Conservation (phyloP, 176 grass and related monocot species). For the Bolboschoenus planiculmis region DNA sequence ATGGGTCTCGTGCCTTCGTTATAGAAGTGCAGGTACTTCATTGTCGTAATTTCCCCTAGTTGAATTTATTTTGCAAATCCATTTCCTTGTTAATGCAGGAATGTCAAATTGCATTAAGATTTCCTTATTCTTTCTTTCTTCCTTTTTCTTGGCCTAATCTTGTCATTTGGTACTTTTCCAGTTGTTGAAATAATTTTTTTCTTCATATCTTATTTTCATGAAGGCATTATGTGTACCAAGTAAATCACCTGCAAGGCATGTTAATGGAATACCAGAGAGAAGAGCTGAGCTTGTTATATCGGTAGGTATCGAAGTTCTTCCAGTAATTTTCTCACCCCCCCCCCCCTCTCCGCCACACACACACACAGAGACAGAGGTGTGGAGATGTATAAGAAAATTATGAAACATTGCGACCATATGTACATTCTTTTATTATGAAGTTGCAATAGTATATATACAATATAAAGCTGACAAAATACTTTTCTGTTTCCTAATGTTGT, state of each 20-base stretch:
- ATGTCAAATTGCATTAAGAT: neutral
- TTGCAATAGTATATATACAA: neutral
- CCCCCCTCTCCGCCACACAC: neutral
- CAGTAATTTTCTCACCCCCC: neutral
- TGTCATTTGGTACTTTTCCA: neutral
- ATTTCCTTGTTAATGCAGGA: neutral
- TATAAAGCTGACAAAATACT: neutral
- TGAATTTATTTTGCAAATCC: conserved; percentile 21
- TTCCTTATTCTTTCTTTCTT: neutral
- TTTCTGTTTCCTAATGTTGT: conserved; percentile 17
- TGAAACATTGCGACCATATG: neutral
- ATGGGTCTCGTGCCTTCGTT: conserved; percentile 78
- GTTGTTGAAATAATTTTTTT: neutral
- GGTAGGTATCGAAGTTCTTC: conserved; percentile 37
- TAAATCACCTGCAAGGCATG: conserved; percentile 28
- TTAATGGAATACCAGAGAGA: conserved; percentile 46
- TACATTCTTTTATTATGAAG: neutral
- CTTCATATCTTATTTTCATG: conserved; percentile 26
- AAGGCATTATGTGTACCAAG: conserved; percentile 80
- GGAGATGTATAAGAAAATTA: neutral
- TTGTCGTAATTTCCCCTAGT: neutral
- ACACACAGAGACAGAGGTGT: neutral
- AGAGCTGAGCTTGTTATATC: conserved; percentile 74
- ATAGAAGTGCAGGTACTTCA: conserved; percentile 84
- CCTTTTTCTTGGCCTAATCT: conserved; percentile 12